These are phyloP conservation scores for Aureobasidium mangrovei DNA, from an alignment of 2,329 filamentous ascomycete species.

Conservation along the genomic window DNA sequence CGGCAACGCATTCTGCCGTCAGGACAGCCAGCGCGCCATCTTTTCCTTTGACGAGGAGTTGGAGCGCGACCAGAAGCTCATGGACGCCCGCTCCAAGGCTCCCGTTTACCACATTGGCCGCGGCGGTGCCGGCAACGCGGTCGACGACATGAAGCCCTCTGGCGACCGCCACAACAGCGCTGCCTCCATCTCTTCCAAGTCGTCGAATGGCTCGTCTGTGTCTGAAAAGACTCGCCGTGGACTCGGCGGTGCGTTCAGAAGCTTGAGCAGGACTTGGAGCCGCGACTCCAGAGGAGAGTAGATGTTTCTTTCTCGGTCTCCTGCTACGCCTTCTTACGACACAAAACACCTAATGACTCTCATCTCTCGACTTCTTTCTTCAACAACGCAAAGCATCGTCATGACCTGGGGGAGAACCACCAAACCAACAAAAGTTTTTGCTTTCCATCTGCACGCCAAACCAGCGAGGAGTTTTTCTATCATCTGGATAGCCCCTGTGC, in stretches of 20 bases:
- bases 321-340: no score
- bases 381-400: neutral
- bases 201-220: constrained; percentile 4
- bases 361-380: no score
- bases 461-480: neutral
- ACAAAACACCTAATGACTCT: no score
- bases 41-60: constrained; percentile 63
- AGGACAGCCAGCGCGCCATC: constrained; percentile 48
- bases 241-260: constrained; percentile 8
- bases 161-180: constrained; percentile 13
- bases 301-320: neutral
- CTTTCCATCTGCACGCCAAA: neutral
- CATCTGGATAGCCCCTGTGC: neutral
- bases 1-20: constrained; percentile 46
- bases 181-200: neutral
- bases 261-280: constrained; percentile 8
- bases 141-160: constrained; percentile 32
- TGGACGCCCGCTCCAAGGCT: constrained; percentile 39
- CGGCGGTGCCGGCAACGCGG: constrained; percentile 50
- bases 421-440: neutral
- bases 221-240: constrained; percentile 6
- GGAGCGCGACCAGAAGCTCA: constrained; percentile 46
- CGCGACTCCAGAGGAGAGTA: neutral
- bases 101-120: constrained; percentile 57
- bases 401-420: neutral